Percentiles rank a stretch among this genome's conserved stretches.
Conservation (phyloP, 768 basidiomycete species). For the Trametopsis cervina region DNA sequence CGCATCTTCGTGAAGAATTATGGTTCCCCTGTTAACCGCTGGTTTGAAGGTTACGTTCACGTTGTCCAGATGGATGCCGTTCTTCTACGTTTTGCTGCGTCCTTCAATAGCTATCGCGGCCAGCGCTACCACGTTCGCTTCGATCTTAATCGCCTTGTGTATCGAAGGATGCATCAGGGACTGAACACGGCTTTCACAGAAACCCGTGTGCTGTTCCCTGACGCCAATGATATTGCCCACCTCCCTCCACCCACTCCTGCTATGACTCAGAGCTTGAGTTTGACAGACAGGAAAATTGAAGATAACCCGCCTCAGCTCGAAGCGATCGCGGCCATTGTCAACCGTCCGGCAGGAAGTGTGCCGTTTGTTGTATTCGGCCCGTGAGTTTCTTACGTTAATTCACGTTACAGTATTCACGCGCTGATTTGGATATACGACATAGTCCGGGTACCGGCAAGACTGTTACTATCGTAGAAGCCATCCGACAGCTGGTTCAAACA, state of each 20-base stretch:
- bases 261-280: constrained; percentile 13
- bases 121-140: constrained; percentile 46
- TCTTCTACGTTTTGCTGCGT: constrained; percentile 37
- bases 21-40: constrained; percentile 33
- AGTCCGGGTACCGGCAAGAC: constrained; percentile 37
- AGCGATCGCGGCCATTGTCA: constrained; percentile 41
- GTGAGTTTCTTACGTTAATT: constrained; percentile 28
- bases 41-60: constrained; percentile 57
- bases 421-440: background rate
- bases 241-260: constrained; percentile 9
- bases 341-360: constrained; percentile 35
- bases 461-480: constrained; percentile 30
- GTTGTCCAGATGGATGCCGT: constrained; percentile 42
- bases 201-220: constrained; percentile 46
- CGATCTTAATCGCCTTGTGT: constrained; percentile 43
- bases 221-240: constrained; percentile 21
- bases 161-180: constrained; percentile 55
- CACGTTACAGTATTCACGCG: background rate
- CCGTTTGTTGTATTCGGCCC: constrained; percentile 62
- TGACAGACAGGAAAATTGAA: constrained; percentile 37
- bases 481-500: constrained; percentile 25
- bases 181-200: constrained; percentile 38
- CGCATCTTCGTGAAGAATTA: constrained; percentile 32
- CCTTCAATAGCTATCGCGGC: constrained; percentile 33
- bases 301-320: constrained; percentile 40